Evolutionary conservation across 169 alveolate genomes (phyloP).

Genomic region (Eimeria tenella): DNA sequence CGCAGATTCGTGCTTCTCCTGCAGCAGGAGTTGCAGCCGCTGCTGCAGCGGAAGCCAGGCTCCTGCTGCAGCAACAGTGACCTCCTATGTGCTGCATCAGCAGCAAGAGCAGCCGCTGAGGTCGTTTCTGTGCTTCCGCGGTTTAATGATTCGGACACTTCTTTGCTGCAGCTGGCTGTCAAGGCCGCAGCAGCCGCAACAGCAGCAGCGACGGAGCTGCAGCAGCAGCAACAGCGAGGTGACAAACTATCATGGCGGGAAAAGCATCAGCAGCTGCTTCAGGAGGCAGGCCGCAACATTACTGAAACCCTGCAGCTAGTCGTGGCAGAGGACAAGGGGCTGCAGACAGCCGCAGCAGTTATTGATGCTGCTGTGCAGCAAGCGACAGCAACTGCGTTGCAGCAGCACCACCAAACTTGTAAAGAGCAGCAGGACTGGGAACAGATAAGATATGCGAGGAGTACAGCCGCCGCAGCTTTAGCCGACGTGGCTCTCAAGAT

Average conservation of each 20-base stretch:
- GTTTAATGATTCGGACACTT: conserved; percentile 22
- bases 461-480: conserved; percentile 48
- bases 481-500: conserved; percentile 29
- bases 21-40: conserved; percentile 64
- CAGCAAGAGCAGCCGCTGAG: conserved; percentile 70
- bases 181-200: conserved; percentile 49
- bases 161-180: conserved; percentile 43
- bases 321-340: conserved; percentile 20
- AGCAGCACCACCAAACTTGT: conserved; percentile 27
- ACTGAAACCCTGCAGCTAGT: conserved; percentile 12
- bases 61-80: conserved; percentile 7
- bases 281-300: conserved; percentile 50
- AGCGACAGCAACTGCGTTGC: conserved; percentile 13
- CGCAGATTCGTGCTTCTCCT: conserved; percentile 17
- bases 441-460: background rate
- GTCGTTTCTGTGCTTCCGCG: conserved; percentile 12
- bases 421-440: conserved; percentile 9
- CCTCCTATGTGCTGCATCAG: conserved; percentile 41
- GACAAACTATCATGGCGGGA: background rate
- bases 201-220: conserved; percentile 53
- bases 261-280: conserved; percentile 44
- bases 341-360: conserved; percentile 52
- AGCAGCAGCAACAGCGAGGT: conserved; percentile 22
- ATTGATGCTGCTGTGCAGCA: conserved; percentile 39
- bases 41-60: conserved; percentile 44